Base-by-base conservation (phyloP, 768 basidiomycete species). In the Termitomyces sp. region DNA sequence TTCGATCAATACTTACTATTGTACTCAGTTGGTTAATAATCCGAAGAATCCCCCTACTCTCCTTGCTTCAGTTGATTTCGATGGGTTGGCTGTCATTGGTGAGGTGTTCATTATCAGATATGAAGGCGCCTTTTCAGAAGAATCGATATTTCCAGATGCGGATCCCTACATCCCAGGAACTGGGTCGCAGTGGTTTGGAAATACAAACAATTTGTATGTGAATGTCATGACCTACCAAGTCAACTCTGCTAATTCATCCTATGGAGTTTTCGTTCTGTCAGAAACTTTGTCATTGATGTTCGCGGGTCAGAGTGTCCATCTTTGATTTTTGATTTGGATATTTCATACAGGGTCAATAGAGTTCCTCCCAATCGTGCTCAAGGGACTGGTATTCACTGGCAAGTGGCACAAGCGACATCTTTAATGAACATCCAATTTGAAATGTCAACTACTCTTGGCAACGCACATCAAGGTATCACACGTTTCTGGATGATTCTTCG, bases 371-470 rank as follows among this genome's bases (percentile, higher is more conserved):
- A 72, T 19, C 72, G 74, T 7, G 67, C 75, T 1, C 34, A 34
- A 34, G 87, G 82, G 39, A 88, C 85, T 9, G 88, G 86, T 37
- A 74, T 92, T 39, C 89, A 92, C 64, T 92, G 89, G 89, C 89
- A 92, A 70, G 85, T 91, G 16, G 82, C 89, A 14, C 62, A 63
- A 52, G 62, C 62, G n/a, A 63, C 62, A 1, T 60, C 62, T 25
- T 43, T 63, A 46, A 46, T 60, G 58, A 90, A 91, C 67, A 80
- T 92, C 59, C 79, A 82, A 8, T 78, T 91, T 55, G 69, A 86
- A 56, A 86, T 90, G 86, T 88, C 85, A n/a, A 78, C 79, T 27
- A 83, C 73, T 8, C 59, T 76, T n/a, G 78, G 81, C 48, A 89
- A 81, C 11, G 78, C 76, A 6, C 89, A 91, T 63, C 83, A 86